Base-by-base conservation (phyloP, 1,284 basidiomycete genomes). In the Ceratobasidium sp. region DNA sequence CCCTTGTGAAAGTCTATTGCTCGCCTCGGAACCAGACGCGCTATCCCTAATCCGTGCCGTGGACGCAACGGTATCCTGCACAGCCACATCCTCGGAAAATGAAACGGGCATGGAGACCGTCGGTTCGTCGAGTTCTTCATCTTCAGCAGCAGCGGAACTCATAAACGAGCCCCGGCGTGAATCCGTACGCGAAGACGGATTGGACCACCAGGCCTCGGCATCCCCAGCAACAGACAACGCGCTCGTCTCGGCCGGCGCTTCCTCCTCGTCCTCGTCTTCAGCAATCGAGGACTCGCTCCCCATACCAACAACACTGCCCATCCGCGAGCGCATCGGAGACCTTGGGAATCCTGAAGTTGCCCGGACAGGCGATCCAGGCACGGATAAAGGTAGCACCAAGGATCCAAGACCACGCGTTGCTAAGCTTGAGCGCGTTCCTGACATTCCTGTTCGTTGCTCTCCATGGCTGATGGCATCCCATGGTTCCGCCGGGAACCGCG, bases 401-500 rank as follows among this genome's bases (percentile, higher is more conserved):
- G 59, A 67, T 32, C 58, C 72, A 34, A 62, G 39, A 39, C 73
- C 64, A 50, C 60, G 53, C 28, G 60, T 45, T 28, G 59, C 34
- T 36, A 46, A 52, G 34, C 26, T 50, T 18, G 48, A 32, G 23
- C 43, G n/a, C 48, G 58, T 21, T 62, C 46, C 50, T 34, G 28
- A 30, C 23, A 32, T 9, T n/a, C 28, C 28, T 32, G 52, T 14
- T 12, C 28, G 18, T 39, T 58, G 36, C 28, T 23, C 30, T 45
- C 50, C 55, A 34, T 23, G 50, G 26, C 39, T 26, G 52, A 50
- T 53, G 57, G 71, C 59, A 50, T 74, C 73, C 75, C 75, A 75
- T 16, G 75, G 75, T 64, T 75, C 75, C 30, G 50, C 69, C 26
- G 75, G 75, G 53, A 75, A 75, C 36, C 73, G 71, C 18, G 73